phyloP scores from a whole-genome alignment of 2,329 filamentous ascomycete genomes.

The Nectriaceae sp. region DNA sequence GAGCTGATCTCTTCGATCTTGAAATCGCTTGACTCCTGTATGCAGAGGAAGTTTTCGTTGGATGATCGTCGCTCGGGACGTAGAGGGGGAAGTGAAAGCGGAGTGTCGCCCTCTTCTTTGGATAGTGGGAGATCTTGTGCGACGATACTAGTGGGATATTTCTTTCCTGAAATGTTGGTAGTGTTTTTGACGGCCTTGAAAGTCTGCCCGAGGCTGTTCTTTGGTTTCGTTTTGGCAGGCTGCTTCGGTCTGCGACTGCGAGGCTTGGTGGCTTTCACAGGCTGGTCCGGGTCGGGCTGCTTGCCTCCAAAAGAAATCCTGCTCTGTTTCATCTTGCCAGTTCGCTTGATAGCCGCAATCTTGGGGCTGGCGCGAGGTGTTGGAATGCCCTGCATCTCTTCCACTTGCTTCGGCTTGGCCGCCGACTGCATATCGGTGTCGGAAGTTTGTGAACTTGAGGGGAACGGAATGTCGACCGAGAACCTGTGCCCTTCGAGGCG shows the following conservation, averaged over 20 bases:
- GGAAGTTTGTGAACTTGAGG: constrained; percentile 20
- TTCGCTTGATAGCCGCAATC: constrained; percentile 43
- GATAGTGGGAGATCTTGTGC: not conserved
- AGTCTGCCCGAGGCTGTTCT: constrained; percentile 42
- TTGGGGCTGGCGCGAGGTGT: constrained; percentile 61
- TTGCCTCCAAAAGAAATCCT: constrained; percentile 47
- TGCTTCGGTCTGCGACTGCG: constrained; percentile 36
- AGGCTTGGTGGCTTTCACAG: constrained; percentile 30
- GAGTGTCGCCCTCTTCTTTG: not conserved
- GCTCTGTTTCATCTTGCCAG: constrained; percentile 51
- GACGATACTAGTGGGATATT: constrained; percentile 1
- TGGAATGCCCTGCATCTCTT: constrained; percentile 52
- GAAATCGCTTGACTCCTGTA: constrained; percentile 11
- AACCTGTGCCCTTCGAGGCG: constrained; percentile 40
- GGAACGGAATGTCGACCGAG: constrained; percentile 33
- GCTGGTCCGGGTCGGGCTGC: constrained; percentile 15
- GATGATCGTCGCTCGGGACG: constrained; percentile 22
- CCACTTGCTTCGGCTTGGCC: constrained; percentile 41
- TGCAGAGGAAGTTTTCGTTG: constrained; percentile 18
- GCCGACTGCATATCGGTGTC: constrained; percentile 26
- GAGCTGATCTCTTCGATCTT: constrained; percentile 8
- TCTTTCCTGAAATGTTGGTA: constrained; percentile 20
- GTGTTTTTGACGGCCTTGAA: constrained; percentile 23
- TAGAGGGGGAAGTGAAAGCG: constrained; percentile 21
- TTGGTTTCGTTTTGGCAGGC: constrained; percentile 39